Evolutionary conservation across 148 eudicot species (phyloP), one percentile per base, ranked within the genome.

Genomic region (Cornus florida): DNA sequence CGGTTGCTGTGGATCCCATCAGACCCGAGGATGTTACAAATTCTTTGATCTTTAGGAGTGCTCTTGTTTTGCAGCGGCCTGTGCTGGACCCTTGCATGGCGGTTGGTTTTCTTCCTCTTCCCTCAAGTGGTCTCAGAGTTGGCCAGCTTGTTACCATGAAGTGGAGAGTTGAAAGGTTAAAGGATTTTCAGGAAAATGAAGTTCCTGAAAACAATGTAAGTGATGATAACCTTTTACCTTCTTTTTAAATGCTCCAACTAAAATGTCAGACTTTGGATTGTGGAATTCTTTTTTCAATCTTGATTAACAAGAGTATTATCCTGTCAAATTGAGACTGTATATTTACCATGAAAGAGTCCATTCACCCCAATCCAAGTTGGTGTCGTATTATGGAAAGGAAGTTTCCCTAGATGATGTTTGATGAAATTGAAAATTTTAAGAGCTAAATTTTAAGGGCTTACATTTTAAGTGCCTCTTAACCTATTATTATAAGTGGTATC

Each of bases 1-100:
- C 97, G 33, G 83, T 90, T 80, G 41, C 84, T 74, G 23, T 77
- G 69, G 85, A 88, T 76, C 75, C 82, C 33, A 71, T 66, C 31
- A 82, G 73, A 53, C 57, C 75, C 75, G 86, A 87, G 70, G 83
- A 71, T 81, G 86, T 32, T 13, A 75, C 77, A 38, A 80, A 79
- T 50, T 79, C 74, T 67, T 89, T 96, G 81, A 86, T 89, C 56
- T 96, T 96, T 80, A 92, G 84, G 91, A 87, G 94, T 86, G 98
- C 93, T 75, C 76, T 96, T 77, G 89, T 84, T 77, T 83, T 96
- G 79, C 99, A 92, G 84, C 83, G 88, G 87, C 99, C 98, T 56
- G 98, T 96, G 28, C 84, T 96, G 80, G 97, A 96, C 87, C 99
- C 99, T 73, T 94, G 95, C 87, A 86, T 94, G 79, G 97, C 98